These are phyloP conservation scores for Salix viminalis DNA, from an alignment of 345 rosid species.

Conservation along the genomic window DNA sequence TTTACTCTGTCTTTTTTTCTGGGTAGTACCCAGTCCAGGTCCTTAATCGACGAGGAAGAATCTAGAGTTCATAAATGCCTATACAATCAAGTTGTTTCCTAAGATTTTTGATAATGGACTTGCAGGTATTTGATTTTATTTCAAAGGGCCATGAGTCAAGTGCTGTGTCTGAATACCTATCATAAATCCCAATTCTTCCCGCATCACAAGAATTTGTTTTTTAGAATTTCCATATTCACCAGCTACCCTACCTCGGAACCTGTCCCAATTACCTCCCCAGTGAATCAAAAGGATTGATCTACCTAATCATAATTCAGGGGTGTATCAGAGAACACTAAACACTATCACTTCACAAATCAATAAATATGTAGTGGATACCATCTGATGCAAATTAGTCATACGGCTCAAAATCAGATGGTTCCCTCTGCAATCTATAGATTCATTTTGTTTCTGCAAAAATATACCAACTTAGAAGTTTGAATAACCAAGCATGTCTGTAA, in stretches of 20 bases:
- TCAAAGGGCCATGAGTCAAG: background rate
- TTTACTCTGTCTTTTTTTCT: background rate
- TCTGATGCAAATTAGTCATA: background rate
- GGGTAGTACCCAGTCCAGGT: background rate
- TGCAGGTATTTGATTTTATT: background rate
- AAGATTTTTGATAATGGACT: background rate
- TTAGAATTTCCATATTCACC: background rate
- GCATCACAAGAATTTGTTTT: background rate
- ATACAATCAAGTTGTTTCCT: background rate
- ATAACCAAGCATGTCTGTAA: background rate
- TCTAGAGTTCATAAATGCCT: background rate
- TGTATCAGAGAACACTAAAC: background rate
- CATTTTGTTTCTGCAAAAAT: constrained; percentile 4
- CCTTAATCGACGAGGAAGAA: background rate
- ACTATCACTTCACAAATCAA: background rate
- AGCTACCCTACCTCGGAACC: background rate
- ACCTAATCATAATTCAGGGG: background rate
- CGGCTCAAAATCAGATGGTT: background rate
- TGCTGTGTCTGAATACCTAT: background rate
- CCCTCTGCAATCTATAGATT: background rate
- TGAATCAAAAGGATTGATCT: background rate
- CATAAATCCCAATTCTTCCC: background rate
- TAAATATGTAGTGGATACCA: background rate
- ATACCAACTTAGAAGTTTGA: constrained; percentile 1
- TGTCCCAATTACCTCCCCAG: background rate